phyloP scores from a whole-genome alignment of 306 rosid species.

The Acacia acuminata region DNA sequence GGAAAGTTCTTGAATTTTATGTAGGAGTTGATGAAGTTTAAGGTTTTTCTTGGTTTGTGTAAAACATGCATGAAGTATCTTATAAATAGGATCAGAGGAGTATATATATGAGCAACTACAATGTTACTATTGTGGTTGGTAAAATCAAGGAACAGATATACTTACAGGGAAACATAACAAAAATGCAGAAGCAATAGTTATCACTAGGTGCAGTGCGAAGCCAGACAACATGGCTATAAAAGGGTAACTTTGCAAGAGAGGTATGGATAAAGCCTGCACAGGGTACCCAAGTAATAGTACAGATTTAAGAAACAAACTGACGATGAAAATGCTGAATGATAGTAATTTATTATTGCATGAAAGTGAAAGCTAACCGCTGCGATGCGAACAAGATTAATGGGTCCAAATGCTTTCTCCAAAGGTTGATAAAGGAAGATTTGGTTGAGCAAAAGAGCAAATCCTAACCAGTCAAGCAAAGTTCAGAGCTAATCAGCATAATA shows the following conservation, averaged over 20 bases:
- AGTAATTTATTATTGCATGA: not conserved
- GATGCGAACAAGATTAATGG: constrained; percentile 43
- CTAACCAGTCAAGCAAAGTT: constrained; percentile 37
- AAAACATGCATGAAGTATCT: too few species aligned
- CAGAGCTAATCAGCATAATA: constrained; percentile 20
- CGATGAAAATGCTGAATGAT: constrained; percentile 1
- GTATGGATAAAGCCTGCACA: constrained; percentile 65
- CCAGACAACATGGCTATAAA: constrained; percentile 57
- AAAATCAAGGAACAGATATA: constrained; percentile 17
- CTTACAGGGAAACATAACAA: constrained; percentile 61
- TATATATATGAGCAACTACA: too few species aligned
- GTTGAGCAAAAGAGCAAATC: constrained; percentile 56
- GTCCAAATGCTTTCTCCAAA: constrained; percentile 58
- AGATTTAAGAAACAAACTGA: not conserved
- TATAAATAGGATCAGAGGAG: too few species aligned
- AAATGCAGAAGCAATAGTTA: constrained; percentile 50
- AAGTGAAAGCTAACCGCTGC: constrained; percentile 54
- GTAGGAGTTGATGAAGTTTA: too few species aligned
- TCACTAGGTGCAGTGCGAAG: constrained; percentile 33
- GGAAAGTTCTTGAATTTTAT: too few species aligned
- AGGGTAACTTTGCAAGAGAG: constrained; percentile 65
- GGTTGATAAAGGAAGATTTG: constrained; percentile 55
- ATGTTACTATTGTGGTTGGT: not conserved
- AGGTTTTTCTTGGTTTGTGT: too few species aligned
- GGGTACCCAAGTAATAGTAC: not conserved